A percentile compares a stretch with the other conserved stretches of the same genome.
Evolutionary conservation across 192 early-diverging fungal species (phyloP).

Genomic region (Entrophospora sp.): DNA sequence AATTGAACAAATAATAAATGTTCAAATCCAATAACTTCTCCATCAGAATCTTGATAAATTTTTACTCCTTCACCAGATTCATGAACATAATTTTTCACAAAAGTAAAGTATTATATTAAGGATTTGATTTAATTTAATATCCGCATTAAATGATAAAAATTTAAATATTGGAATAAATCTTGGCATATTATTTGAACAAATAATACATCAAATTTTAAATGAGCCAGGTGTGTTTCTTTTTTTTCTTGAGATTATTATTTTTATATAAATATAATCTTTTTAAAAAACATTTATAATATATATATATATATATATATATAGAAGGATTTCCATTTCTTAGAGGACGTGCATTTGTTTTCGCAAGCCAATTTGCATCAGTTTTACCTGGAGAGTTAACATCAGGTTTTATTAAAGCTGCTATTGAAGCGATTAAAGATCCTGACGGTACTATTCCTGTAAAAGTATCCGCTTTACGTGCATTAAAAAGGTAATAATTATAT

Average conservation of each 20-base stretch:
- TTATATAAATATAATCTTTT: no score
- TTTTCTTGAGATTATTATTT: no score
- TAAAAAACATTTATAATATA: no score
- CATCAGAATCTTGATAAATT: slow-evolving; percentile 61
- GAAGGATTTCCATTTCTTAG: slow-evolving; percentile 72
- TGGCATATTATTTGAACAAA: no score
- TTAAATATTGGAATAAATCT: no score
- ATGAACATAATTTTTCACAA: slow-evolving; percentile 35
- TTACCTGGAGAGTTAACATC: slow-evolving; percentile 56
- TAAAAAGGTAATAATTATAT: slow-evolving; percentile 42
- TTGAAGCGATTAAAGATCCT: slow-evolving; percentile 53
- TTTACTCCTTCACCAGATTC: slow-evolving; percentile 31
- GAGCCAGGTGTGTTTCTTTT: no score
- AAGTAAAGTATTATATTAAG: no score
- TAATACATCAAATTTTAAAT: no score
- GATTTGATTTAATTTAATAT: slow-evolving; percentile 51
- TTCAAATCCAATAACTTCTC: slow-evolving; percentile 58
- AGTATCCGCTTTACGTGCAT: slow-evolving; percentile 59
- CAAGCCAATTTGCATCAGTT: slow-evolving; percentile 65
- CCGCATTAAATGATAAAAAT: slow-evolving; percentile 42
- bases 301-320: no score
- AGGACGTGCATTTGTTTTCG: slow-evolving; percentile 85
- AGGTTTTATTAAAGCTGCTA: slow-evolving; percentile 72
- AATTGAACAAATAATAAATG: slow-evolving; percentile 57
- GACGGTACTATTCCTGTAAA: slow-evolving; percentile 52